Conservation (phyloP, 805 yeast genomes). For the Candida gorgasii region DNA sequence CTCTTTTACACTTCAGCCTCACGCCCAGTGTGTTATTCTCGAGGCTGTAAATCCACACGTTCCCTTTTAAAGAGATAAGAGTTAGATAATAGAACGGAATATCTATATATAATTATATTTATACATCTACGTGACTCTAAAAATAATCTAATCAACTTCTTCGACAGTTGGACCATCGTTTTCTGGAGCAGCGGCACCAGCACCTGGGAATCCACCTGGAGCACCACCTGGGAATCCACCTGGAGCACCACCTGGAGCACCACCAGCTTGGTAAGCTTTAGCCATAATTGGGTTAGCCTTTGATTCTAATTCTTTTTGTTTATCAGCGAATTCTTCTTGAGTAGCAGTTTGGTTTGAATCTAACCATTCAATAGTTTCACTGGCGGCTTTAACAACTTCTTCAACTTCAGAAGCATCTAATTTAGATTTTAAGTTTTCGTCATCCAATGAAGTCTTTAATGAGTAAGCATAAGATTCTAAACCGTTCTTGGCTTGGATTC, state of each 20-base stretch:
- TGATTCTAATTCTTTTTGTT: conserved; percentile 93
- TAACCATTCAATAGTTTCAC: conserved; percentile 87
- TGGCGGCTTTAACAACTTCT: conserved; percentile 74
- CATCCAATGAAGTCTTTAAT: conserved; percentile 70
- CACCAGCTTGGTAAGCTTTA: conserved; percentile 95
- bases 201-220: conserved; percentile 64
- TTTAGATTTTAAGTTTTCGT: conserved; percentile 13
- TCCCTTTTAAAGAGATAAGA: too few relatives aligned
- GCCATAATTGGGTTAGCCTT: conserved; percentile 96
- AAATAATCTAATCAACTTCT: conserved; percentile 46
- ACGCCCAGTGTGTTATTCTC: not conserved
- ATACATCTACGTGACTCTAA: conserved; percentile 5
- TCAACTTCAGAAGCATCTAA: conserved; percentile 54
- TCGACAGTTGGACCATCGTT: conserved; percentile 54
- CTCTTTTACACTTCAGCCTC: not conserved
- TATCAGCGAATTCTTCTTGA: conserved; percentile 87
- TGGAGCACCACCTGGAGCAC: conserved; percentile 74
- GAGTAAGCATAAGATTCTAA: conserved; percentile 95
- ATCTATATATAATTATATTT: conserved; percentile 7
- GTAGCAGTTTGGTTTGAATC: conserved; percentile 92
- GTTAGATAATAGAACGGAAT: not conserved
- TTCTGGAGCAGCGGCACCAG: conserved; percentile 57
- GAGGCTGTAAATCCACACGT: too few relatives aligned
- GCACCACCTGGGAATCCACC: conserved; percentile 52
- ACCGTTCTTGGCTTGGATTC: conserved; percentile 92